Percentiles rank a stretch among this genome's conserved stretches.
phyloP scores from a whole-genome alignment of 2,329 filamentous ascomycete species.

The Colletotrichum higginsianum region DNA sequence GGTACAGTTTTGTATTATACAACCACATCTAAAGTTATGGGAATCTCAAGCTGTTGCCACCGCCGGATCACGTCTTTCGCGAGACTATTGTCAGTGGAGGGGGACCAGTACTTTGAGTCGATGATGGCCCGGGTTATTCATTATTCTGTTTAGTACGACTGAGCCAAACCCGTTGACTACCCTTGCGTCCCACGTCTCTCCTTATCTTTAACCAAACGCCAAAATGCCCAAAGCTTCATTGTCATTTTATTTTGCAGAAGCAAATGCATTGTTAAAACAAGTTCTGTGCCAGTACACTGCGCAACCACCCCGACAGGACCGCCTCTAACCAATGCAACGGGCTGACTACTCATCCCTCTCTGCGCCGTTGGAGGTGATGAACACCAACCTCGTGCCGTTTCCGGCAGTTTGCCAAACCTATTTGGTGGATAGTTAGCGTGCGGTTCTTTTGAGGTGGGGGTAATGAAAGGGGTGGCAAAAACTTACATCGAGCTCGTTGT shows the following conservation, averaged over 20 bases:
- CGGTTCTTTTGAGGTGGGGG: neutral
- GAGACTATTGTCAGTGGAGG: neutral
- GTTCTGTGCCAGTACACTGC: constrained; percentile 12
- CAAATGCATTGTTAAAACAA: constrained; percentile 4
- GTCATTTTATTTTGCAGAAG: constrained; percentile 8
- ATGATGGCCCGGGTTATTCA: constrained; percentile 7
- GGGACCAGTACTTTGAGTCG: neutral
- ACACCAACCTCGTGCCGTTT: constrained; percentile 79
- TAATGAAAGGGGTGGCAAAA: neutral
- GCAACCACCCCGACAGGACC: constrained; percentile 15
- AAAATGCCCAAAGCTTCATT: constrained; percentile 6
- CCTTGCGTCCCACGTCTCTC: constrained; percentile 4
- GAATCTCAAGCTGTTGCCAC: neutral
- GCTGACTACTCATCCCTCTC: constrained; percentile 32
- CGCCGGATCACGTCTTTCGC: neutral
- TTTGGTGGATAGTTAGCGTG: constrained; percentile 54
- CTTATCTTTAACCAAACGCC: constrained; percentile 26
- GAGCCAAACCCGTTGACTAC: neutral
- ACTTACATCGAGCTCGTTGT: constrained; percentile 90
- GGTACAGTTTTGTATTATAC: constrained; percentile 36
- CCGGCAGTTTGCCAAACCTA: constrained; percentile 86
- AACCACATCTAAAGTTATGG: constrained; percentile 26
- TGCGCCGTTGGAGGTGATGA: constrained; percentile 65
- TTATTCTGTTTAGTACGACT: constrained; percentile 18
- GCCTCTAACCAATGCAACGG: neutral